Evolutionary conservation across 1,139 yeast genomes (phyloP).

Genomic region (Debaryomyces fabryi): DNA sequence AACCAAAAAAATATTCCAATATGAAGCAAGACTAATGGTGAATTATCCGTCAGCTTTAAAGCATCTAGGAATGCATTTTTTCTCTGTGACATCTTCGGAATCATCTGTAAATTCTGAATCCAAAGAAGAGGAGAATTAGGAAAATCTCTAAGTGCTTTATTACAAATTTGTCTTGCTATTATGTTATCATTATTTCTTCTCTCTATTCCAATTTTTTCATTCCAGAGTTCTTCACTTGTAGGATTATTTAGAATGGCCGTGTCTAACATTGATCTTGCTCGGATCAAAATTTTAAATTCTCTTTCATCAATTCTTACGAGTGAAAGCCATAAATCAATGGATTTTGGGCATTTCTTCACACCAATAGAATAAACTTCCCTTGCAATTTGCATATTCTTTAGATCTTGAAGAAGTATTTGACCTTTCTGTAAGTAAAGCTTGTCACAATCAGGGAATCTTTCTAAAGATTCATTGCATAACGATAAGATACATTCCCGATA

Average conservation of each 20-base stretch:
- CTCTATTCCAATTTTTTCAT: constrained; percentile 64
- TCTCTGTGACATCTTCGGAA: constrained; percentile 56
- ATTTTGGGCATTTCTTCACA: constrained; percentile 47
- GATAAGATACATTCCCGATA: constrained; percentile 34
- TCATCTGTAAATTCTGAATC: constrained; percentile 57
- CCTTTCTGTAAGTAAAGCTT: constrained; percentile 63
- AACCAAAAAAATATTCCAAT: constrained; percentile 74
- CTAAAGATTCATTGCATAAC: constrained; percentile 48
- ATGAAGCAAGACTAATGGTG: constrained; percentile 57
- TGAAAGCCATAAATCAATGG: constrained; percentile 56
- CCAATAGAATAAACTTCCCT: constrained; percentile 54
- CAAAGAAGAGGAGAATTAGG: constrained; percentile 66
- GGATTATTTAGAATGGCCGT: constrained; percentile 61
- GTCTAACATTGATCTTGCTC: constrained; percentile 77
- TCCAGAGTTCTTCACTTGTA: constrained; percentile 54
- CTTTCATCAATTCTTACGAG: constrained; percentile 54
- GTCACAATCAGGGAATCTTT: constrained; percentile 45
- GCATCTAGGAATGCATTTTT: constrained; percentile 75
- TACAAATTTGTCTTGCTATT: constrained; percentile 59
- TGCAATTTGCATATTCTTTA: constrained; percentile 39
- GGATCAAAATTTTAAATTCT: constrained; percentile 41
- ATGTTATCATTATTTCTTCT: constrained; percentile 45
- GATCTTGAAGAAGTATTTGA: constrained; percentile 46
- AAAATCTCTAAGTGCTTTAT: constrained; percentile 60
- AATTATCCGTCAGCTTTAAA: constrained; percentile 63